phyloP scores from a whole-genome alignment of 768 basidiomycete species.

The Lactarius vividus region DNA sequence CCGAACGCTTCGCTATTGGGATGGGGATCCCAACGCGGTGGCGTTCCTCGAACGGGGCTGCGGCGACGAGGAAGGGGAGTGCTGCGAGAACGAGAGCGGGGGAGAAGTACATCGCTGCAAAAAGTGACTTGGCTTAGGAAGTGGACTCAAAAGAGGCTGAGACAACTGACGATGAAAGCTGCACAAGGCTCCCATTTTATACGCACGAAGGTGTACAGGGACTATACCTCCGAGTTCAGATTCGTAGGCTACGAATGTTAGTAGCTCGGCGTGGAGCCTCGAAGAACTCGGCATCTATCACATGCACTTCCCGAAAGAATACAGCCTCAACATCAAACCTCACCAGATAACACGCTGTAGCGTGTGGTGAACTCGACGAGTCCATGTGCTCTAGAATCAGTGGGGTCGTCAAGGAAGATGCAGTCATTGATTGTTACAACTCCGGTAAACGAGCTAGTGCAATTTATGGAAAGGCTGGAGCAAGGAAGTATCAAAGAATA shows the following conservation, averaged over 20 bases:
- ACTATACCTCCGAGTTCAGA: neutral
- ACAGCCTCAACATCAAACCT: neutral
- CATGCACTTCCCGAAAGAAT: neutral
- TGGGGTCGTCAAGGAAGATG: neutral
- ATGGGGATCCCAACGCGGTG: slow-evolving; percentile 1
- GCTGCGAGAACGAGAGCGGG: slow-evolving; percentile 5
- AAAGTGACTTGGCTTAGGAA: neutral
- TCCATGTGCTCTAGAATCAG: neutral
- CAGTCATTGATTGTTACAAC: too few species aligned
- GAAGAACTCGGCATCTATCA: neutral
- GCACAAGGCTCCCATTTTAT: neutral
- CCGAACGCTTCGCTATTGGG: slow-evolving; percentile 14
- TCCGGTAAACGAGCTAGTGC: neutral
- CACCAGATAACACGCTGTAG: neutral
- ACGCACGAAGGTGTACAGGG: neutral
- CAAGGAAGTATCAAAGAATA: neutral
- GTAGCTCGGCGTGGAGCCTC: neutral
- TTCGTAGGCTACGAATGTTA: neutral
- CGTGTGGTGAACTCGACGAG: neutral
- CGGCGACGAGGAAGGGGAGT: slow-evolving; percentile 12
- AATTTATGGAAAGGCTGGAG: neutral
- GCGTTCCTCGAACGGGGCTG: neutral
- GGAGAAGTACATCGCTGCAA: slow-evolving; percentile 3
- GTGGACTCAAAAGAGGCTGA: neutral
- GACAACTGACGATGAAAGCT: neutral